Percentiles rank a stretch among this genome's conserved stretches.
These are phyloP conservation scores for Zymoseptoria crescenta DNA, from an alignment of 2,329 filamentous ascomycete species.

Conservation along the genomic window DNA sequence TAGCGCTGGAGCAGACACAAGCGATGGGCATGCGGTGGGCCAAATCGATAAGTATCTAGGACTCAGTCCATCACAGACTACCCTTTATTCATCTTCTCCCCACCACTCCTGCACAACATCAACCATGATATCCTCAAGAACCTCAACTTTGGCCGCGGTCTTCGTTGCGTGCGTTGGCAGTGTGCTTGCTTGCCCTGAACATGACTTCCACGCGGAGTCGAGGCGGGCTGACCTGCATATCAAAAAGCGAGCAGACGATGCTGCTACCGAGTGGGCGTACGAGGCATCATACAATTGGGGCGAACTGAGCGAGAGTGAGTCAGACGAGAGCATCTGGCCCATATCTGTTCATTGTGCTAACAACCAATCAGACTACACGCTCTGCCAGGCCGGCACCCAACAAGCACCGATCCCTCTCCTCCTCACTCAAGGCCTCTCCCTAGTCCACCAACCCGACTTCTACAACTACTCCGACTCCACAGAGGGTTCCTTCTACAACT, in stretches of 20 bases:
- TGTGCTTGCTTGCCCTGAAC: background rate
- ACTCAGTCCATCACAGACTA: background rate
- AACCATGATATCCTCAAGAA: background rate
- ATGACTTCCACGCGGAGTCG: background rate
- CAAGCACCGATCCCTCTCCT: slow-evolving; percentile 44
- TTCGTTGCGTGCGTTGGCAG: background rate
- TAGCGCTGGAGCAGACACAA: background rate
- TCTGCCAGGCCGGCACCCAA: slow-evolving; percentile 45
- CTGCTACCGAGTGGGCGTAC: slow-evolving; percentile 12
- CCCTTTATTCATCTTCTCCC: background rate
- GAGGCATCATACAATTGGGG: slow-evolving; percentile 18
- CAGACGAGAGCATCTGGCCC: background rate
- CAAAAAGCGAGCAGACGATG: background rate
- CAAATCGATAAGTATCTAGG: background rate
- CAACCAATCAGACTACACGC: slow-evolving; percentile 30
- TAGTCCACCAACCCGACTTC: slow-evolving; percentile 36
- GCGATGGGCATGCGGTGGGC: background rate
- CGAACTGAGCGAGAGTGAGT: slow-evolving; percentile 10
- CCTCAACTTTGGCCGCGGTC: background rate
- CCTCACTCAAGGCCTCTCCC: slow-evolving; percentile 34
- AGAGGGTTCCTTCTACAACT: slow-evolving; percentile 40
- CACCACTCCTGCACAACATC: background rate
- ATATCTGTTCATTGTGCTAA: slow-evolving; percentile 11
- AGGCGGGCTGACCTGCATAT: background rate
- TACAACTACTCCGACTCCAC: slow-evolving; percentile 31